These are phyloP conservation scores for Tolypocladium inflatum DNA, from an alignment of 2,329 filamentous ascomycete species.

Conservation along the genomic window DNA sequence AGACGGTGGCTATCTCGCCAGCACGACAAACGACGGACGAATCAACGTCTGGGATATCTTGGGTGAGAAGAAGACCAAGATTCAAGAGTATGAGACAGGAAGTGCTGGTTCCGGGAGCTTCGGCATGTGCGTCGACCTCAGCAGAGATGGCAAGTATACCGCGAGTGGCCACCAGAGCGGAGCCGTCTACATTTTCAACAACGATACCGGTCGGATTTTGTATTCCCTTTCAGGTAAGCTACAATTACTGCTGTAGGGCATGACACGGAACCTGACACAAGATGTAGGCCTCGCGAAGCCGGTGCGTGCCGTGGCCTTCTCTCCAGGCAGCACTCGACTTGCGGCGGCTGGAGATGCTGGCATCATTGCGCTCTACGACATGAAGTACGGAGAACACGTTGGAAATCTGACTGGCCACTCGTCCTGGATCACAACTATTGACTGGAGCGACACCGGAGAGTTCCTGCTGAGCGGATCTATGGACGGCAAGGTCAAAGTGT, in stretches of 20 bases:
- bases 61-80: slow-evolving; percentile 48
- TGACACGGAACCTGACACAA: background rate
- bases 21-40: slow-evolving; percentile 77
- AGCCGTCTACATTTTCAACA: slow-evolving; percentile 89
- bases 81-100: slow-evolving; percentile 75
- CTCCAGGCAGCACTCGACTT: slow-evolving; percentile 71
- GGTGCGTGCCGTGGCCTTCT: slow-evolving; percentile 79
- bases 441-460: slow-evolving; percentile 91
- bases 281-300: slow-evolving; percentile 69
- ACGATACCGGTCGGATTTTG: slow-evolving; percentile 72
- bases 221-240: slow-evolving; percentile 71
- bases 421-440: slow-evolving; percentile 82
- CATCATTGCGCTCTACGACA: slow-evolving; percentile 86
- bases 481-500: slow-evolving; percentile 92
- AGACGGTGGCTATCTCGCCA: slow-evolving; percentile 77
- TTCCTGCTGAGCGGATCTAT: slow-evolving; percentile 81
- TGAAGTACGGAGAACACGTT: slow-evolving; percentile 84
- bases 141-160: slow-evolving; percentile 70
- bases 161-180: slow-evolving; percentile 92
- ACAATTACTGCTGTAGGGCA: background rate
- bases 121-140: slow-evolving; percentile 78
- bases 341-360: slow-evolving; percentile 85
- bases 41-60: slow-evolving; percentile 79
- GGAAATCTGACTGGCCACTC: slow-evolving; percentile 71
- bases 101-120: slow-evolving; percentile 70